phyloP scores from a whole-genome alignment of 1,284 basidiomycete genomes.

The Ceratobasidium sp. region DNA sequence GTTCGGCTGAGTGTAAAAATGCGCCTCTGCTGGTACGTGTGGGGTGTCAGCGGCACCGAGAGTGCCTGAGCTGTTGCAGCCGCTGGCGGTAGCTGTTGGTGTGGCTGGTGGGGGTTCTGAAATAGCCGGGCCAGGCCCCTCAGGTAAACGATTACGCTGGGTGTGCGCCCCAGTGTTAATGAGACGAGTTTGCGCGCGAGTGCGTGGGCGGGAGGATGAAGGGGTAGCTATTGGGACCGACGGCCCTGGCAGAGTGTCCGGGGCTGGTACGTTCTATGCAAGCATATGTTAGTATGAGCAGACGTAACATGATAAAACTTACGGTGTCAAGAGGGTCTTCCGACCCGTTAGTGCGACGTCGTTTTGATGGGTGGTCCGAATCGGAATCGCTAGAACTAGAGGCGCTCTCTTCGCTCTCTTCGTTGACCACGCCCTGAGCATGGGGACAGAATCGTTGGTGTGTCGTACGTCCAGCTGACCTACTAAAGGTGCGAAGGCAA shows the following conservation, averaged over 20 bases:
- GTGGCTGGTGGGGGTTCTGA: neutral
- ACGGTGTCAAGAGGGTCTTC: neutral
- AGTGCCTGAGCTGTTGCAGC: neutral
- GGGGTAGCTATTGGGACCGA: neutral
- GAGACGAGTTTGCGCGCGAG: neutral
- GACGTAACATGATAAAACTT: neutral
- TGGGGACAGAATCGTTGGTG: neutral
- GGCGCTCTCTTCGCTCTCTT: neutral
- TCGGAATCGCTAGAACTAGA: neutral
- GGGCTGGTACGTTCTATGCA: neutral
- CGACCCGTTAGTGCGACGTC: neutral
- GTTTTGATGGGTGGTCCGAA: neutral
- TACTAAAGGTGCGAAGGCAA: neutral
- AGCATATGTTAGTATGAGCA: neutral
- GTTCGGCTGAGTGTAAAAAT: constrained; percentile 10
- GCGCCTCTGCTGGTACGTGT: neutral
- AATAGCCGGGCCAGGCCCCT: neutral
- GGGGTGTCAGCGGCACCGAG: neutral
- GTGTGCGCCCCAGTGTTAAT: constrained; percentile 2
- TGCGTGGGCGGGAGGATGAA: neutral
- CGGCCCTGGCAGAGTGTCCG: neutral
- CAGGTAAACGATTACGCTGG: neutral
- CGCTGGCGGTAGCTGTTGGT: neutral
- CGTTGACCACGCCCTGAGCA: neutral
- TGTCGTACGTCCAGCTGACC: neutral